These are phyloP conservation scores for Pittosporum tobira DNA, from an alignment of 129 eudicot genomes.

Conservation along the genomic window DNA sequence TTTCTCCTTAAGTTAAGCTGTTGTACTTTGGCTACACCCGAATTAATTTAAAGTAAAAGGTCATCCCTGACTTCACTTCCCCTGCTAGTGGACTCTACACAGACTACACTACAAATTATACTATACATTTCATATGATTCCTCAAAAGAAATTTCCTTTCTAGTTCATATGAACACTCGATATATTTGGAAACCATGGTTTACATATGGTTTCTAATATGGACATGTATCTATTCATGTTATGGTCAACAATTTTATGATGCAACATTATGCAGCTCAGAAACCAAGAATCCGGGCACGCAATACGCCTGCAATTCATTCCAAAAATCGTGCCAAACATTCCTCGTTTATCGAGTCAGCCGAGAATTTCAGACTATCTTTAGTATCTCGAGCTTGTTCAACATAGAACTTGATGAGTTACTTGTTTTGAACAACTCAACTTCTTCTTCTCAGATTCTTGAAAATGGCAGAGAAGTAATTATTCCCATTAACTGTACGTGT, in stretches of 20 bases:
- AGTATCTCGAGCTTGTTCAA: conserved; percentile 42
- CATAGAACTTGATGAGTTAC: conserved; percentile 17
- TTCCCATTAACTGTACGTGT: conserved; percentile 53
- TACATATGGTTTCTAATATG: conserved; percentile 23
- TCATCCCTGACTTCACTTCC: neutral
- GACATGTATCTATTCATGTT: conserved; percentile 8
- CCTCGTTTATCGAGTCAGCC: conserved; percentile 42
- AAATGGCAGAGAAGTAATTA: conserved; percentile 46
- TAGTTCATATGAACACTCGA: neutral
- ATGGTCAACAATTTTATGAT: conserved; percentile 44
- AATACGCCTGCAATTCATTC: conserved; percentile 43
- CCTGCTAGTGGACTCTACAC: too few species aligned
- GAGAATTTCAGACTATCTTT: conserved; percentile 32
- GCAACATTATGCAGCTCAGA: conserved; percentile 32
- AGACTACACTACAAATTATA: too few species aligned
- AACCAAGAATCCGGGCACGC: conserved; percentile 32
- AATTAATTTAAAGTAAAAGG: neutral
- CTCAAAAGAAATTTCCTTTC: neutral
- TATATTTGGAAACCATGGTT: conserved; percentile 20
- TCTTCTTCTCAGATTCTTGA: conserved; percentile 21
- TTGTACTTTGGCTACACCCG: conserved; percentile 4
- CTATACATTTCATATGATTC: neutral
- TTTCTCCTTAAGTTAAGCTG: neutral
- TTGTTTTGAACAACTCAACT: conserved; percentile 28
- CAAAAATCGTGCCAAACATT: conserved; percentile 41